These are phyloP conservation scores for Diplocarpon mali DNA, from an alignment of 2,329 filamentous ascomycete genomes.

Conservation along the genomic window DNA sequence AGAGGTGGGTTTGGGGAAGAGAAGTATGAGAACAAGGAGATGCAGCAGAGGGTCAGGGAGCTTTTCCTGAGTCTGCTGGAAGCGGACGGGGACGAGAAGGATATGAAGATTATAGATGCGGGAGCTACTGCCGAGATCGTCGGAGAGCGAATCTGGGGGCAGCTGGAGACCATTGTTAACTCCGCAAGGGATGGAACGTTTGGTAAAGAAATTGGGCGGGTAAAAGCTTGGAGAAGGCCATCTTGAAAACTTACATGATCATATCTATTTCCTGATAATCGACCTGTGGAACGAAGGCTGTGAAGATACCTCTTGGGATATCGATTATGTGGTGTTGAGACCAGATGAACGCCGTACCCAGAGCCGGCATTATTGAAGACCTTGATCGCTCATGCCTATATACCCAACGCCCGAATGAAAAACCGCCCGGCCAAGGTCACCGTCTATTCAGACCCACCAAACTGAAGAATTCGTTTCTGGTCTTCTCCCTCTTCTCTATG, in stretches of 20 bases:
- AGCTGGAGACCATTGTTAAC: constrained; percentile 30
- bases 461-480: constrained; percentile 88
- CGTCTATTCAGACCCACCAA: constrained; percentile 54
- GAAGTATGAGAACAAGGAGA: constrained; percentile 73
- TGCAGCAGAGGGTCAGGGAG: constrained; percentile 69
- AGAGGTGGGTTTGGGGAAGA: constrained; percentile 85
- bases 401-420: constrained; percentile 17
- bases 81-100: constrained; percentile 37
- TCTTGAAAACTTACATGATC: too few species aligned
- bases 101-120: constrained; percentile 44
- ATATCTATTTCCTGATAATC: too few species aligned
- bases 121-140: constrained; percentile 45
- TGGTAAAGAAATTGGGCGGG: constrained; percentile 30
- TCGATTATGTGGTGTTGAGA: constrained; percentile 26
- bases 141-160: constrained; percentile 35
- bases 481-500: constrained; percentile 87
- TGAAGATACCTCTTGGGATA: not conserved
- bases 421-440: constrained; percentile 18
- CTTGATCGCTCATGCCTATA: constrained; percentile 15
- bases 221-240: constrained; percentile 1
- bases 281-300: too few species aligned
- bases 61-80: constrained; percentile 53
- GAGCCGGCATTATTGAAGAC: constrained; percentile 28
- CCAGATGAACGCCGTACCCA: constrained; percentile 22
- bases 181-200: constrained; percentile 38